These are phyloP conservation scores for Hemisphaericaspora nanyangensis DNA, from an alignment of 805 yeast genomes.

Conservation along the genomic window DNA sequence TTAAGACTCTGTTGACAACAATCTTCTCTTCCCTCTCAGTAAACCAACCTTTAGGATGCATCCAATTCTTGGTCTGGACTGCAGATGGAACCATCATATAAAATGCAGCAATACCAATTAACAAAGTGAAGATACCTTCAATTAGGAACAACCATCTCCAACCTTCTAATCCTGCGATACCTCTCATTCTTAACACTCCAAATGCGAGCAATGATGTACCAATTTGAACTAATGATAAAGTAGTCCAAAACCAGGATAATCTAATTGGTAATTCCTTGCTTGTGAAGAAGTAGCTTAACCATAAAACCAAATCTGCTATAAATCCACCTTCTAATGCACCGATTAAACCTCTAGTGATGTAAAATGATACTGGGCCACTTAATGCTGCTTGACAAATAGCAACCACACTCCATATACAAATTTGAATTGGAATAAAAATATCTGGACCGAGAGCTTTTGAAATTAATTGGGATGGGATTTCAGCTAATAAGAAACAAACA, in stretches of 20 bases:
- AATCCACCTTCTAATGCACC: constrained; percentile 69
- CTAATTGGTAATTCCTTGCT: constrained; percentile 54
- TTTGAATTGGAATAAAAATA: constrained; percentile 57
- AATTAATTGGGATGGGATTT: constrained; percentile 62
- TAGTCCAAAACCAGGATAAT: constrained; percentile 43
- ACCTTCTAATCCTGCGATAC: constrained; percentile 41
- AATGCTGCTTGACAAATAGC: constrained; percentile 44
- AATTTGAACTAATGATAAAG: constrained; percentile 19
- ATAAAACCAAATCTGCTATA: constrained; percentile 59
- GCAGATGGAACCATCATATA: constrained; percentile 52
- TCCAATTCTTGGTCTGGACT: constrained; percentile 46
- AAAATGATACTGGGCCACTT: constrained; percentile 36
- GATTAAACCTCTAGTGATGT: constrained; percentile 46
- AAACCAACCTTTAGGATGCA: constrained; percentile 44
- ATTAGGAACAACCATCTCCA: constrained; percentile 65
- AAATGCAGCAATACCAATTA: constrained; percentile 44
- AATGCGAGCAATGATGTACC: constrained; percentile 39
- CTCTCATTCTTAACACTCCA: constrained; percentile 51
- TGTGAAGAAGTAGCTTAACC: constrained; percentile 66
- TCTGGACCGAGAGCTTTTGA: constrained; percentile 65
- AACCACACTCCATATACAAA: constrained; percentile 53
- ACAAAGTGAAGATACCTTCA: constrained; percentile 54
- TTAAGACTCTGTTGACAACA: constrained; percentile 51
- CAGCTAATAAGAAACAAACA: constrained; percentile 52
- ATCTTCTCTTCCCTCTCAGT: constrained; percentile 54